phyloP scores from a whole-genome alignment of 1,284 basidiomycete genomes.

The Abortiporus biennis region DNA sequence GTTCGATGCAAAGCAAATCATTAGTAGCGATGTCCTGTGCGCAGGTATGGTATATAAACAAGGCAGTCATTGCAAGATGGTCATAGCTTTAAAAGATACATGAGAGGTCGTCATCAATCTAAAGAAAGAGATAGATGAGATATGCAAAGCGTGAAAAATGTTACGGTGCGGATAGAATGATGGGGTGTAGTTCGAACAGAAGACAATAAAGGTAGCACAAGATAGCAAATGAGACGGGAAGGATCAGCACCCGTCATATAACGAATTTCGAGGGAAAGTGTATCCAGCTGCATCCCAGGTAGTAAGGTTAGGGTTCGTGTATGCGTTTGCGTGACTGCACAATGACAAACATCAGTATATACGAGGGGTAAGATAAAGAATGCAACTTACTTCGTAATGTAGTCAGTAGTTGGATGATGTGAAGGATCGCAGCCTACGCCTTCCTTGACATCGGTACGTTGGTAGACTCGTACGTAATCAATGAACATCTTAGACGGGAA shows the following conservation, averaged over 20 bases:
- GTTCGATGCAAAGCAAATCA: no score
- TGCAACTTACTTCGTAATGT: conserved; percentile 32
- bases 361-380: background rate
- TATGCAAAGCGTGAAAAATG: background rate
- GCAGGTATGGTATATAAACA: no score
- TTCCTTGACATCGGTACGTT: conserved; percentile 51
- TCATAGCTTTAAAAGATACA: background rate
- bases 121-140: background rate
- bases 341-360: background rate
- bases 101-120: no score
- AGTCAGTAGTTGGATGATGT: conserved; percentile 47
- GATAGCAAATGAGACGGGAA: conserved; percentile 6
- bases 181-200: no score
- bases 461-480: conserved; percentile 77
- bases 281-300: conserved; percentile 68
- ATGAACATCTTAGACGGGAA: conserved; percentile 72
- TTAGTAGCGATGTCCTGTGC: no score
- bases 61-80: background rate
- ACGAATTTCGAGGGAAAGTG: conserved; percentile 62
- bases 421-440: conserved; percentile 61
- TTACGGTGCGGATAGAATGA: no score
- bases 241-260: conserved; percentile 40
- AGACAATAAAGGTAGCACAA: conserved; percentile 3
- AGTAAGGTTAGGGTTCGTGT: conserved; percentile 67
- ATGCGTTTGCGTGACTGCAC: conserved; percentile 58